phyloP scores from a whole-genome alignment of 2,329 filamentous ascomycete species.

The Epichloe hybrida region DNA sequence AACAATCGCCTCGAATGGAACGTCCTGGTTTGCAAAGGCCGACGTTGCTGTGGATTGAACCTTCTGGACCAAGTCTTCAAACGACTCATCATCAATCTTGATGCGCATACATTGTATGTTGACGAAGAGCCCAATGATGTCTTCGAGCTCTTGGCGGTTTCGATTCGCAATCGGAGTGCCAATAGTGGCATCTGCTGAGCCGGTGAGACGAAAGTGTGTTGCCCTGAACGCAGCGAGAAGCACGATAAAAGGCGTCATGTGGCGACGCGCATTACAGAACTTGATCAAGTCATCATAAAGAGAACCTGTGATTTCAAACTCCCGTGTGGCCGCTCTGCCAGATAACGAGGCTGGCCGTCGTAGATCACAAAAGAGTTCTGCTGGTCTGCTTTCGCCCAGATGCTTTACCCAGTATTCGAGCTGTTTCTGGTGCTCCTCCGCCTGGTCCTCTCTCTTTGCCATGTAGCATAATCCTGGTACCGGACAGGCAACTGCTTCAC shows the following conservation, averaged over 20 bases:
- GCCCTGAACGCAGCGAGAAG: background rate
- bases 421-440: background rate
- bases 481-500: background rate
- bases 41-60: background rate
- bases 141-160: slow-evolving; percentile 9
- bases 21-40: slow-evolving; percentile 9
- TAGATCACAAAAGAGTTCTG: background rate
- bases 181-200: background rate
- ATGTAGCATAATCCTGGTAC: background rate
- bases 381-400: background rate
- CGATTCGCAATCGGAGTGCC: slow-evolving; percentile 13
- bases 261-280: background rate
- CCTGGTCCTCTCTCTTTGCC: background rate
- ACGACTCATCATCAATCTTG: slow-evolving; percentile 1
- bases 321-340: background rate
- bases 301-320: background rate
- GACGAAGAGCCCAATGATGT: slow-evolving; percentile 15
- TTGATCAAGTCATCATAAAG: background rate
- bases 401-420: background rate
- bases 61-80: background rate
- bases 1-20: slow-evolving; percentile 10
- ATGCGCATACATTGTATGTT: slow-evolving; percentile 15
- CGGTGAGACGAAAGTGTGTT: background rate
- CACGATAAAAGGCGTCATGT: background rate
- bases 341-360: background rate